phyloP scores from a whole-genome alignment of 768 basidiomycete species.

The Trametes villosa region DNA sequence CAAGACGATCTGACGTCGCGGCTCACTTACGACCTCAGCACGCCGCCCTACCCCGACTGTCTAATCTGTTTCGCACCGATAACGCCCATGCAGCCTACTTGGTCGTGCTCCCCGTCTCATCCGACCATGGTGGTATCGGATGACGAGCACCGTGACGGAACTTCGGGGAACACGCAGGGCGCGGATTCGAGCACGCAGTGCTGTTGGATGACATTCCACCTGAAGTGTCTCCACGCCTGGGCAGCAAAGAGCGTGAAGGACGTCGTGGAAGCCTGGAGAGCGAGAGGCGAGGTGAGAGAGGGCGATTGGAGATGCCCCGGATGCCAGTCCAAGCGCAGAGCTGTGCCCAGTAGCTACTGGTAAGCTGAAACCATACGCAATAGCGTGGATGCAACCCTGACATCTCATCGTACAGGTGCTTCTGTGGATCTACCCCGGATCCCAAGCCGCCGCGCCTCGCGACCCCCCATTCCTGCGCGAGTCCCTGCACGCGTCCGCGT shows the following conservation, averaged over 20 bases:
- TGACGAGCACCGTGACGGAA: conserved; percentile 21
- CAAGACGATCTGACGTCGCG: conserved; percentile 76
- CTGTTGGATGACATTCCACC: conserved; percentile 92
- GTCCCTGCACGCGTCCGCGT: conserved; percentile 65
- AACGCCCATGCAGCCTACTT: conserved; percentile 77
- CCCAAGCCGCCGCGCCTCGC: conserved; percentile 72
- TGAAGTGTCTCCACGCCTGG: conserved; percentile 90
- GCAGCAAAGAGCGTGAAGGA: conserved; percentile 81
- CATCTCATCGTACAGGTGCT: conserved; percentile 63
- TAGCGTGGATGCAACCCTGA: neutral
- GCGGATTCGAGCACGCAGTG: conserved; percentile 49
- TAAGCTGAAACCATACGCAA: conserved; percentile 30
- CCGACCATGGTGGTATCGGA: conserved; percentile 39
- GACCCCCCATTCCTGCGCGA: conserved; percentile 79
- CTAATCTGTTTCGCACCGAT: conserved; percentile 84
- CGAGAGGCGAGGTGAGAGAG: conserved; percentile 64
- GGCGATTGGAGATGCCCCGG: conserved; percentile 95
- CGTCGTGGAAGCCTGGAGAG: conserved; percentile 70
- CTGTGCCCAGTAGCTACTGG: conserved; percentile 69
- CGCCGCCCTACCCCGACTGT: conserved; percentile 77
- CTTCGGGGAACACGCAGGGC: conserved; percentile 14
- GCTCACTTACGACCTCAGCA: conserved; percentile 66
- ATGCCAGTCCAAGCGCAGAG: conserved; percentile 80
- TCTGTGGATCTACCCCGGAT: conserved; percentile 75
- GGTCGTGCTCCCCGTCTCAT: conserved; percentile 83